Evolutionary conservation across 2,329 filamentous ascomycete species (phyloP).

Genomic region (Delphinella strobiligena): DNA sequence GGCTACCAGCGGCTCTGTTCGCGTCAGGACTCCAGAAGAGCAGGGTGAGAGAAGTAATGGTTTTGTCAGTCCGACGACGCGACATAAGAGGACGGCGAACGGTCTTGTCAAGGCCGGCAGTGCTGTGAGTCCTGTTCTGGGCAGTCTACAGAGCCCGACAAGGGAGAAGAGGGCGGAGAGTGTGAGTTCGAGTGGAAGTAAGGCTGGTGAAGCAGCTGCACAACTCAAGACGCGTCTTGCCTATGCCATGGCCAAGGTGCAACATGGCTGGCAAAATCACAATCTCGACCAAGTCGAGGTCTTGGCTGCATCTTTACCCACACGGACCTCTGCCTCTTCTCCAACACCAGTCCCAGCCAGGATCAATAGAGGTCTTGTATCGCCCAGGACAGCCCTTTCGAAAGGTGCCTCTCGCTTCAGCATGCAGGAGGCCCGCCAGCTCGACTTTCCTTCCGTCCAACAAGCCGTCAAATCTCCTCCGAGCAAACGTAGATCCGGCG

Average conservation of each 20-base stretch:
- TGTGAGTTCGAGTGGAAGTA: conserved; percentile 52
- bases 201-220: conserved; percentile 67
- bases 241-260: conserved; percentile 89
- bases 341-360: conserved; percentile 3
- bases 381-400: conserved; percentile 11
- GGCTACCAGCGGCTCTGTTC: not conserved
- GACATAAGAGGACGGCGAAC: conserved; percentile 65
- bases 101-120: conserved; percentile 54
- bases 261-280: conserved; percentile 74
- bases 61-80: conserved; percentile 29
- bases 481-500: conserved; percentile 21
- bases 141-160: conserved; percentile 16
- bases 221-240: conserved; percentile 75
- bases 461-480: conserved; percentile 14
- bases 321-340: conserved; percentile 8
- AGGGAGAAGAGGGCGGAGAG: conserved; percentile 63
- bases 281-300: conserved; percentile 68
- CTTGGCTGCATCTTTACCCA: conserved; percentile 48
- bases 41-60: conserved; percentile 25
- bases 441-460: not conserved
- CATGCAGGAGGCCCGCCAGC: conserved; percentile 15
- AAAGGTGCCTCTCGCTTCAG: conserved; percentile 16
- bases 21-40: not conserved
- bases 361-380: conserved; percentile 2
- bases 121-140: conserved; percentile 16